phyloP scores from a whole-genome alignment of 345 rosid species.

The Linum trigynum region DNA sequence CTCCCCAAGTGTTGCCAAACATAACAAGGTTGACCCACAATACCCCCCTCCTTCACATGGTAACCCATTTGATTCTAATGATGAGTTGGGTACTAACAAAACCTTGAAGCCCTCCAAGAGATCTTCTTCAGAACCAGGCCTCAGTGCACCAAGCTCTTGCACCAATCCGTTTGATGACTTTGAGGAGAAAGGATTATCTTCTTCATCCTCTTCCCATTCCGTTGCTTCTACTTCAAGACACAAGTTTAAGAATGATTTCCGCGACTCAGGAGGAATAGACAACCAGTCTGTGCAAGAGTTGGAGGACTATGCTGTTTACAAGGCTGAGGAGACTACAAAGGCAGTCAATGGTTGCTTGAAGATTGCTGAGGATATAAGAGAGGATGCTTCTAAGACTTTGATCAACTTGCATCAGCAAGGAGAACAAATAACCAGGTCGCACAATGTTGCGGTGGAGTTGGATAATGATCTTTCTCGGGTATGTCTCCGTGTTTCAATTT shows the following conservation, averaged over 20 bases:
- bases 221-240: conserved; percentile 30
- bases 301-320: conserved; percentile 72
- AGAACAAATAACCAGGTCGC: conserved; percentile 75
- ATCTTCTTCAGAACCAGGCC: conserved; percentile 51
- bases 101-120: conserved; percentile 43
- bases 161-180: conserved; percentile 52
- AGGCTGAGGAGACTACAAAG: conserved; percentile 89
- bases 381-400: conserved; percentile 69
- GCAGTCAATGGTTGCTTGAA: conserved; percentile 68
- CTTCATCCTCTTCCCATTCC: conserved; percentile 34
- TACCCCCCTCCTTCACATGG: conserved; percentile 29
- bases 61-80: conserved; percentile 83
- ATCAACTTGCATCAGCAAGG: conserved; percentile 79
- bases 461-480: conserved; percentile 95
- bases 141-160: conserved; percentile 23
- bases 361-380: conserved; percentile 87
- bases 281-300: conserved; percentile 86
- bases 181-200: conserved; percentile 20
- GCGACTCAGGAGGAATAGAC: conserved; percentile 72
- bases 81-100: conserved; percentile 41
- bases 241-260: conserved; percentile 72
- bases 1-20: conserved; percentile 45
- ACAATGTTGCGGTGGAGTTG: conserved; percentile 54
- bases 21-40: conserved; percentile 40
- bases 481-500: conserved; percentile 20